Base-by-base conservation (phyloP, 1,284 basidiomycete species). In the Ceratobasidium sp. region DNA sequence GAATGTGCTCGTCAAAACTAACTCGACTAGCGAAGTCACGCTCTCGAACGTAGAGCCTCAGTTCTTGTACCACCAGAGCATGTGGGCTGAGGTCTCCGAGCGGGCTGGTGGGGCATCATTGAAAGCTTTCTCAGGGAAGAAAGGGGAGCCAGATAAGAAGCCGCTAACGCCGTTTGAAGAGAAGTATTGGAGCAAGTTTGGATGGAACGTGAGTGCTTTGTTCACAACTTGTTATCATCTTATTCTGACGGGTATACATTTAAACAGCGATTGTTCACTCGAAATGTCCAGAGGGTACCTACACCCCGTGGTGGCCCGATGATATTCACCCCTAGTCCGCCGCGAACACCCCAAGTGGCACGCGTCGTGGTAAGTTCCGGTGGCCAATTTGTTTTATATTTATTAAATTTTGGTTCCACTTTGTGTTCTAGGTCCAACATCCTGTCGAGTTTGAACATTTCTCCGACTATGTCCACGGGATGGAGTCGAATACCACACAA, bases 31-130 rank as follows among this genome's bases (percentile, higher is more conserved):
- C 33, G 69, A 72, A 56, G 56, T 60, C 1, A 22, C 51, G 1
- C 69, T 72, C 7, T 51, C 69, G 19, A 72, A 50, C 57, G 29
- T 62, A 9, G 31, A n/a, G 24, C 47, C 45, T 3, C 45, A 53
- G 47, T 72, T 72, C 19, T 36, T 60, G 48, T 72, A 72, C 19
- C 56, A 72, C 31, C 57, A 22, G 22, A 72, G 56, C 47, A 41
- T 72, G 24, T 72, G 69, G 69, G 69, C 57, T 7, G 69, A 72
- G 47, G 17, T 60, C 8, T 44, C 19, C n/a, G 57, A 59, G 24
- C 17, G 29, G 1, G 17, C 56, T 27, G 36, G 48, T 17, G 45
- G 47, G 15, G 11, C 44, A 2, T 72, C 69, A 3, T 47, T 27
- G 5, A 59, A 60, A 14, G 69, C 47, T 6, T 72, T 60, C 24